A percentile compares a stretch with the other conserved stretches of the same genome.
These are phyloP conservation scores for Cyclotella cryptica DNA, from an alignment of 108 stramenopile species.

Conservation along the genomic window DNA sequence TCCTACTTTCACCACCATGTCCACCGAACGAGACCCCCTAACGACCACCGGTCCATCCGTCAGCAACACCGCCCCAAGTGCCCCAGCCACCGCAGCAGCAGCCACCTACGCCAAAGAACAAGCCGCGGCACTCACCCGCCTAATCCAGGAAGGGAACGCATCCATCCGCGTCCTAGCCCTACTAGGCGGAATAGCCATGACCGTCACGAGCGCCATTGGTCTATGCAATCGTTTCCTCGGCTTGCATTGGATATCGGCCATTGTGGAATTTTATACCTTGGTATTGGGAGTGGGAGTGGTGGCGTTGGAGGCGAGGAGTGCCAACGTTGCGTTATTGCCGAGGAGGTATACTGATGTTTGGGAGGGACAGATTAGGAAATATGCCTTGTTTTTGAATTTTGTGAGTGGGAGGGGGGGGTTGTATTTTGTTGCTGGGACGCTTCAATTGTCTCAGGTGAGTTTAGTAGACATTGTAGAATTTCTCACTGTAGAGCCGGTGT, in stretches of 20 bases:
- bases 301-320: conserved; percentile 47
- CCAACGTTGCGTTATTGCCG: conserved; percentile 18
- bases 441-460: conserved; percentile 52
- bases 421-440: conserved; percentile 63
- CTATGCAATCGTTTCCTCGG: conserved; percentile 41
- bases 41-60: conserved; percentile 5
- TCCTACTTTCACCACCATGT: not conserved
- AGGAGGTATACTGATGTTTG: conserved; percentile 13
- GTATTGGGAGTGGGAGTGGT: conserved; percentile 53
- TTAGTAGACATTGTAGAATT: not conserved
- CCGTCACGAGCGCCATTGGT: conserved; percentile 44
- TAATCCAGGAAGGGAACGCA: conserved; percentile 52
- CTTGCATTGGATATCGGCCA: conserved; percentile 44
- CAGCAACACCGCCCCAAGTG: conserved; percentile 33
- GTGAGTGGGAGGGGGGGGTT: conserved; percentile 63
- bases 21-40: conserved; percentile 1
- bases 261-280: conserved; percentile 57
- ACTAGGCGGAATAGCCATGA: conserved; percentile 60
- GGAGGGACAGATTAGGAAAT: conserved; percentile 45
- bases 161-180: conserved; percentile 63
- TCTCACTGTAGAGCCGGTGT: not conserved
- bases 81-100: conserved; percentile 41
- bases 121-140: conserved; percentile 31
- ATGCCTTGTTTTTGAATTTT: conserved; percentile 63
- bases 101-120: conserved; percentile 45